Conservation (phyloP, 1,284 basidiomycete genomes). For the Malassezia slooffiae region DNA sequence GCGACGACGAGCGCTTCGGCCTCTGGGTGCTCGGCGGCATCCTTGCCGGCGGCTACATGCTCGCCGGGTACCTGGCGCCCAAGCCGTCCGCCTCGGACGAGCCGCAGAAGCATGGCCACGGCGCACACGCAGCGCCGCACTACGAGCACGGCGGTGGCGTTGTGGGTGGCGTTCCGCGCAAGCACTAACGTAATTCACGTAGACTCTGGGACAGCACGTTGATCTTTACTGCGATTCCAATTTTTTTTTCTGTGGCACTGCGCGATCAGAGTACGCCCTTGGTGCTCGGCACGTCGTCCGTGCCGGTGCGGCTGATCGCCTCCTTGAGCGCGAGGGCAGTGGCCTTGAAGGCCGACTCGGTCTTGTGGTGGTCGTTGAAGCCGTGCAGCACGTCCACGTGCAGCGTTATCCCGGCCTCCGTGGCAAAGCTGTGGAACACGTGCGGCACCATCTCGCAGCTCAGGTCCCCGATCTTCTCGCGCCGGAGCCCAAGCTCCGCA, state of each 20-base stretch:
- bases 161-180: slow-evolving; percentile 14
- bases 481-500: slow-evolving; percentile 62
- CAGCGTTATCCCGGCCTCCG: slow-evolving; percentile 75
- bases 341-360: slow-evolving; percentile 96
- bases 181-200: slow-evolving; percentile 9
- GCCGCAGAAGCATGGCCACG: background rate
- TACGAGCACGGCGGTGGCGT: slow-evolving; percentile 12
- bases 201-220: too few species aligned
- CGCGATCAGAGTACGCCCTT: slow-evolving; percentile 55
- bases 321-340: slow-evolving; percentile 87
- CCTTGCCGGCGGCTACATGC: slow-evolving; percentile 53
- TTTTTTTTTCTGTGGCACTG: background rate
- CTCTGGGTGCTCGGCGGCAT: slow-evolving; percentile 54
- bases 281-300: slow-evolving; percentile 85
- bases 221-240: background rate
- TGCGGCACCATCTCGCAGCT: slow-evolving; percentile 84
- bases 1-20: slow-evolving; percentile 53
- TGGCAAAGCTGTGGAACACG: slow-evolving; percentile 83
- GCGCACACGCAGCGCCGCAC: slow-evolving; percentile 8
- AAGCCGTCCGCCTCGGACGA: background rate
- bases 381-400: slow-evolving; percentile 90
- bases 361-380: slow-evolving; percentile 95
- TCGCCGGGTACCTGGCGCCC: slow-evolving; percentile 40
- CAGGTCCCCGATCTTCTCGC: slow-evolving; percentile 94
- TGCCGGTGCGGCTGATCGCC: slow-evolving; percentile 79